phyloP scores from a whole-genome alignment of 208 protist species.

The Trypanosoma conorhini region DNA sequence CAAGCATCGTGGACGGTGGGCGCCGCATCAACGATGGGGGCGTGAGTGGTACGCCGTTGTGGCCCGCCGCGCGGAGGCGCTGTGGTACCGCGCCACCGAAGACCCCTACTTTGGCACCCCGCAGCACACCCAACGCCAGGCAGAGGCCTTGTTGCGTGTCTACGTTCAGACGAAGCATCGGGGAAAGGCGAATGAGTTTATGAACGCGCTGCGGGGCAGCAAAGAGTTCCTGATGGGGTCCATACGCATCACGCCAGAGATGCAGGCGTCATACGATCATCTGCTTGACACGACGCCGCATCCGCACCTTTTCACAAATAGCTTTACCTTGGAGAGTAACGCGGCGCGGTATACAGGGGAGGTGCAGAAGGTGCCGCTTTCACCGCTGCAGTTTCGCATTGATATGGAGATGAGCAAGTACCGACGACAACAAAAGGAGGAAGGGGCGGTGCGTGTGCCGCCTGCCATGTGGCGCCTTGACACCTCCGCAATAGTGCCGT shows the following conservation, averaged over 20 bases:
- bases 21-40: conserved; percentile 84
- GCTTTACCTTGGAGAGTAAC: conserved; percentile 50
- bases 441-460: conserved; percentile 87
- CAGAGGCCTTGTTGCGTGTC: conserved; percentile 68
- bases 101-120: conserved; percentile 83
- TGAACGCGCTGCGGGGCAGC: conserved; percentile 70
- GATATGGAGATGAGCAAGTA: conserved; percentile 85
- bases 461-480: conserved; percentile 73
- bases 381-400: conserved; percentile 82
- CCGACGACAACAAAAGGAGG: conserved; percentile 80
- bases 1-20: conserved; percentile 84
- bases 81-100: conserved; percentile 88
- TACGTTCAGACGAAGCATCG: conserved; percentile 80
- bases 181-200: conserved; percentile 83
- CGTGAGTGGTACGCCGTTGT: conserved; percentile 89
- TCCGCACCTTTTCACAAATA: conserved; percentile 87
- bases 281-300: conserved; percentile 84
- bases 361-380: conserved; percentile 67
- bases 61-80: conserved; percentile 80
- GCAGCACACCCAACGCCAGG: conserved; percentile 84
- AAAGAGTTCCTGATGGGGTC: conserved; percentile 68
- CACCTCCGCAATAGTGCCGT: conserved; percentile 75
- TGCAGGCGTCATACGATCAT: conserved; percentile 57
- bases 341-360: conserved; percentile 70
- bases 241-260: conserved; percentile 55